Evolutionary conservation across 352 stramenopile genomes (phyloP).

Genomic region (Aphanomyces stellatus): DNA sequence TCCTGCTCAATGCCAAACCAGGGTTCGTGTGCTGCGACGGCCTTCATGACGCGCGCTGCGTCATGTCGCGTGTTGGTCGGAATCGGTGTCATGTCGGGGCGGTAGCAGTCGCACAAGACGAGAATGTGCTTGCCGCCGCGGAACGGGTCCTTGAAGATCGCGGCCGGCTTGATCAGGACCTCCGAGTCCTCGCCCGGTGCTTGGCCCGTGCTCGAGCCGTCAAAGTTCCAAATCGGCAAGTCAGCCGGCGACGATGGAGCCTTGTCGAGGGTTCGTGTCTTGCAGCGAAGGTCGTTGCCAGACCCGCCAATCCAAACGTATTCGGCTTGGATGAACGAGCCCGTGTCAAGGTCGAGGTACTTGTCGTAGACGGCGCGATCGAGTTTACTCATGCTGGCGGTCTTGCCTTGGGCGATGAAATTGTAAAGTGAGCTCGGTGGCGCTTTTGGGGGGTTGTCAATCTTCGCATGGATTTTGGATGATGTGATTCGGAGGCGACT

Average conservation of each 20-base stretch:
- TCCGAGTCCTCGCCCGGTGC: constrained; percentile 95
- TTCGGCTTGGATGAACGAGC: constrained; percentile 71
- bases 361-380: constrained; percentile 70
- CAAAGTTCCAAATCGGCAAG: constrained; percentile 97
- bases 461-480: no score
- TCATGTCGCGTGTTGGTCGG: constrained; percentile 88
- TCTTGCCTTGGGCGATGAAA: neutral
- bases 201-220: constrained; percentile 94
- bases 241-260: constrained; percentile 55
- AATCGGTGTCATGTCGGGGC: constrained; percentile 88
- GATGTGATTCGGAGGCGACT: no score
- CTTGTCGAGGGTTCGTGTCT: constrained; percentile 89
- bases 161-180: constrained; percentile 88
- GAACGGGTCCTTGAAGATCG: constrained; percentile 97
- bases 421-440: no score
- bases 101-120: constrained; percentile 96
- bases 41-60: constrained; percentile 60
- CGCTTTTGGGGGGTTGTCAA: no score
- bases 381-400: constrained; percentile 61
- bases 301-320: constrained; percentile 95
- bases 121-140: constrained; percentile 92
- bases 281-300: constrained; percentile 87
- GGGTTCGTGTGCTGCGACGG: constrained; percentile 40
- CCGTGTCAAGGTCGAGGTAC: constrained; percentile 53
- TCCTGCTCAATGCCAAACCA: constrained; percentile 98